Conservation (phyloP, 192 early-diverging fungal species). For the Umbelopsis vinacea region DNA sequence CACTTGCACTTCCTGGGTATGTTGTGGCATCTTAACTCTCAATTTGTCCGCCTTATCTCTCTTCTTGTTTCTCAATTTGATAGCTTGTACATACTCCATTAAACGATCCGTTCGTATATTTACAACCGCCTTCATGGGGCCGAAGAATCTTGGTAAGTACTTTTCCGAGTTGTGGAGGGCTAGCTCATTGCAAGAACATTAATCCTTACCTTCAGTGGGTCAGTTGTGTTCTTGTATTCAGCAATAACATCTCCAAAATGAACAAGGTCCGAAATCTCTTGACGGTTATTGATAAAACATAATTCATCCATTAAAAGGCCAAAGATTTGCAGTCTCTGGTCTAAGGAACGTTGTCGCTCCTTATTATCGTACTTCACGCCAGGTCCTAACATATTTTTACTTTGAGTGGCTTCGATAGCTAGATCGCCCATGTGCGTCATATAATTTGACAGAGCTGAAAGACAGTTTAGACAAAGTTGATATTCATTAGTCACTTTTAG, state of each 20-base stretch:
- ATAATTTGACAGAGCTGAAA: constrained; percentile 40
- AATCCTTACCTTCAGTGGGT: constrained; percentile 48
- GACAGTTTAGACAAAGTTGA: neutral
- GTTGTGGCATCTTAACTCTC: constrained; percentile 37
- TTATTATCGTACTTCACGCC: constrained; percentile 45
- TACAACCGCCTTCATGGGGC: neutral
- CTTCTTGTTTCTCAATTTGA: constrained; percentile 47
- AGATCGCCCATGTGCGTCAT: constrained; percentile 53
- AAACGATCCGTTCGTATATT: constrained; percentile 52
- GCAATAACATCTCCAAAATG: constrained; percentile 52
- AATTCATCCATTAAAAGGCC: constrained; percentile 54
- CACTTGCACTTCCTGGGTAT: constrained; percentile 29
- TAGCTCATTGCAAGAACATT: neutral
- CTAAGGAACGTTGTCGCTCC: constrained; percentile 48
- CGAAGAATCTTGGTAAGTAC: neutral
- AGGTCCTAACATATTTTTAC: constrained; percentile 54
- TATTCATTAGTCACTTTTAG: neutral
- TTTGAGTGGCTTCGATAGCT: constrained; percentile 53
- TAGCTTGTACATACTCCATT: constrained; percentile 49
- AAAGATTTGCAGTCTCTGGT: constrained; percentile 55
- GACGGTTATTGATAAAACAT: constrained; percentile 47
- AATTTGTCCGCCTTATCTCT: constrained; percentile 40
- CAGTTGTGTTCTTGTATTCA: constrained; percentile 52
- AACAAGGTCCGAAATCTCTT: constrained; percentile 44
- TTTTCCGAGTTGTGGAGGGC: neutral